Base-by-base conservation (phyloP, 768 basidiomycete genomes). In the Sporobolomyces roseus region DNA sequence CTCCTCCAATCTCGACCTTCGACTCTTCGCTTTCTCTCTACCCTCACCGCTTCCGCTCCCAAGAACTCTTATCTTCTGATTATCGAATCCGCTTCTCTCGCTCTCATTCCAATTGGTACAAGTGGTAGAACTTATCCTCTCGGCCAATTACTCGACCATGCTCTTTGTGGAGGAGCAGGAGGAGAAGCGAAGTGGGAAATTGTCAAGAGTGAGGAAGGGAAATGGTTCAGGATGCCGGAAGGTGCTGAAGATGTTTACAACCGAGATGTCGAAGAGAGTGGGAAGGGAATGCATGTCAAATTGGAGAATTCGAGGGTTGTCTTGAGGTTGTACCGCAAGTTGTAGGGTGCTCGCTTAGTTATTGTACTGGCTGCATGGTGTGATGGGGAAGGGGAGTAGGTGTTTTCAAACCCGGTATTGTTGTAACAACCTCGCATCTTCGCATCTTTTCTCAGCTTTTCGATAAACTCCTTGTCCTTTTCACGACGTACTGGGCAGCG, bases 251-350 rank as follows among this genome's bases (percentile, higher is more conserved):
- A 68, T 7, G 59, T 45, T 0, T 74, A 74, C 63, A 71, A 71
- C n/a, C 38, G n/a, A 17, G 52, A 25, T 21, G 32, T 60, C 23
- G 58, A 60, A 5, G 45, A 60, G 43, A 33, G 45, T n/a, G 52
- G 23, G 6, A 55, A 53, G 19, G 61, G 38, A 30, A 49, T 13
- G 23, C 32, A 36, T 32, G 53, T 74, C 62, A 71, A 71, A 59
- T 38, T 74, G 35, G 74, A 74, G 65, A 72, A 72, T 55, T 55
- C 63, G 48, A 35, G 74, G 55, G 68, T 74, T 17, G 61, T 74
- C 2, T 19, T 72, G 33, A 30, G 68, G 63, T 13, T 72, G 52
- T 74, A 67, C 23, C 45, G 45, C 45, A 46, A 46, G 45, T 46
- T 46, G 6, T 46, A 23, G 45, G 45, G 23, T 46, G 12, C 21